These are phyloP conservation scores for Trametes polyzona DNA, from an alignment of 1,284 basidiomycete species.

Conservation along the genomic window DNA sequence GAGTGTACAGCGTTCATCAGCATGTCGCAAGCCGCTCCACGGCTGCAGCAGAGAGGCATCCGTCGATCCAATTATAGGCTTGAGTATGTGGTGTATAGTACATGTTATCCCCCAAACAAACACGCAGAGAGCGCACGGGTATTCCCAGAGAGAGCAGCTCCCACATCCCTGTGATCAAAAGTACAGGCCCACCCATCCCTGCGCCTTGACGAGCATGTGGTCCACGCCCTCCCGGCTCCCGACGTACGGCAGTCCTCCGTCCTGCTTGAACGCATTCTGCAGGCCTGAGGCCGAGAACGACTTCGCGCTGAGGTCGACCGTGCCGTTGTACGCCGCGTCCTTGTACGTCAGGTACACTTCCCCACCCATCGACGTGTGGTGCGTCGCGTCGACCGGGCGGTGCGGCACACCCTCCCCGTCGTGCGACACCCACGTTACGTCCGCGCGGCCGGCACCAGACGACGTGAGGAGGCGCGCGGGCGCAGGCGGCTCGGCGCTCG, in stretches of 20 bases:
- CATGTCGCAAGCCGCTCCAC: too few relatives aligned
- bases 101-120: neutral
- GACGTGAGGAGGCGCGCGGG: slow-evolving; percentile 47
- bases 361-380: slow-evolving; percentile 50
- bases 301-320: slow-evolving; percentile 48
- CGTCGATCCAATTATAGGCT: too few relatives aligned
- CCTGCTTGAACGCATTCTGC: slow-evolving; percentile 31
- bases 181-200: slow-evolving; percentile 58
- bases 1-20: too few relatives aligned
- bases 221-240: slow-evolving; percentile 53
- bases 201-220: slow-evolving; percentile 44
- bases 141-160: neutral
- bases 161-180: slow-evolving; percentile 33
- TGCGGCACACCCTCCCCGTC: slow-evolving; percentile 43
- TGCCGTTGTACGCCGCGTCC: slow-evolving; percentile 53
- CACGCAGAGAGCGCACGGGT: neutral
- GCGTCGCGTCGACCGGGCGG: slow-evolving; percentile 50
- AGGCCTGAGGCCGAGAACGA: slow-evolving; percentile 46
- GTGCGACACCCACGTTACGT: slow-evolving; percentile 50
- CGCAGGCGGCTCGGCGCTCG: slow-evolving; percentile 34
- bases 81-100: too few relatives aligned
- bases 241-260: slow-evolving; percentile 48
- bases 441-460: slow-evolving; percentile 52
- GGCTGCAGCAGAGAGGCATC: too few relatives aligned
- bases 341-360: slow-evolving; percentile 60